A percentile compares a stretch with the other conserved stretches of the same genome.
These are phyloP conservation scores for Phytophthora nicotianae DNA, from an alignment of 352 stramenopile species.

Conservation along the genomic window DNA sequence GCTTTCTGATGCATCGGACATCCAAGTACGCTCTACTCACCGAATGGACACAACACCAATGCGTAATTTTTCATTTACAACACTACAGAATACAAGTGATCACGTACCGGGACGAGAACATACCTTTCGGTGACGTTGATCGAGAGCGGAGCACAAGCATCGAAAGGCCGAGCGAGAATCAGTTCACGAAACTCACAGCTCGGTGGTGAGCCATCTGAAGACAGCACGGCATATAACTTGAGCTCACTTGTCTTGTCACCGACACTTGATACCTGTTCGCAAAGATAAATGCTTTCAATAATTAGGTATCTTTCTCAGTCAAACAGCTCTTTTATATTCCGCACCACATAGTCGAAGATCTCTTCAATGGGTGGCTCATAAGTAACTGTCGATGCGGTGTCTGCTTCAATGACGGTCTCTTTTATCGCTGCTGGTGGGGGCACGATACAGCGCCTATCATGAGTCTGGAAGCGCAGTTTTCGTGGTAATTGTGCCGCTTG, in stretches of 20 bases:
- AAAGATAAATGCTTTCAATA: constrained; percentile 4
- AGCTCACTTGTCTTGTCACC: constrained; percentile 48
- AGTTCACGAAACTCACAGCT: constrained; percentile 63
- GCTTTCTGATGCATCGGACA: constrained; percentile 77
- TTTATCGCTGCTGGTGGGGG: constrained; percentile 14
- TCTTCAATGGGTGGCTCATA: constrained; percentile 21
- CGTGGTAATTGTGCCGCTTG: constrained; percentile 46
- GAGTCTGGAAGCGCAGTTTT: constrained; percentile 62
- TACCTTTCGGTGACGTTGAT: constrained; percentile 59
- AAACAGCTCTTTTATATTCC: constrained; percentile 5
- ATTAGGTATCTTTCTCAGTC: not conserved
- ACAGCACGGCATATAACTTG: constrained; percentile 63
- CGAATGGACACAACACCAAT: constrained; percentile 1
- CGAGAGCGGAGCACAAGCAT: constrained; percentile 57
- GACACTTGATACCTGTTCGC: constrained; percentile 46
- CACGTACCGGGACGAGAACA: constrained; percentile 59
- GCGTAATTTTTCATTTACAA: not conserved
- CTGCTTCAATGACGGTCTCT: constrained; percentile 25
- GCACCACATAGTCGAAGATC: constrained; percentile 60
- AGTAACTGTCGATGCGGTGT: constrained; percentile 15
- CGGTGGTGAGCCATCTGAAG: constrained; percentile 53
- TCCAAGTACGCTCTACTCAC: constrained; percentile 41
- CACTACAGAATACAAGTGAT: not conserved
- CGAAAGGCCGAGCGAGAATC: constrained; percentile 51
- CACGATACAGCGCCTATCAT: constrained; percentile 51